These are phyloP conservation scores for Mycothermus thermophilus DNA, from an alignment of 495 filamentous ascomycete genomes.

Conservation along the genomic window DNA sequence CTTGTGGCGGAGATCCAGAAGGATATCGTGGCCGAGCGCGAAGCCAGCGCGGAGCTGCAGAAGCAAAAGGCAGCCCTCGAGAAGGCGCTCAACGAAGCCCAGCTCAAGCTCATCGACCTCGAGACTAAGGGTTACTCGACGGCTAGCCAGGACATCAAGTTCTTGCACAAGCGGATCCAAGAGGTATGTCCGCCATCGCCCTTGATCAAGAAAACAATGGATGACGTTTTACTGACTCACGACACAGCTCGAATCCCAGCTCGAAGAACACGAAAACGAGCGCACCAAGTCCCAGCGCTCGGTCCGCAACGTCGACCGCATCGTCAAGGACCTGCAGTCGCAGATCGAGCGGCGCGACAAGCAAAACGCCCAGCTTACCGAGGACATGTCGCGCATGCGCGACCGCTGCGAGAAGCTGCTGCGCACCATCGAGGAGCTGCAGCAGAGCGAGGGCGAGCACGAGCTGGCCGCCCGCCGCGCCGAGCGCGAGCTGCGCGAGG, in stretches of 20 bases:
- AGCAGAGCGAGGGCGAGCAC: constrained; percentile 65
- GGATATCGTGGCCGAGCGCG: constrained; percentile 82
- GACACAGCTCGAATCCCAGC: constrained; percentile 70
- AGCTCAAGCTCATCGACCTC: constrained; percentile 77
- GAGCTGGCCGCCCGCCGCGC: constrained; percentile 69
- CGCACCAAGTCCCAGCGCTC: constrained; percentile 69
- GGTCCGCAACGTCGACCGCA: constrained; percentile 85
- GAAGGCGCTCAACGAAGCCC: constrained; percentile 81
- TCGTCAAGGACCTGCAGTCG: constrained; percentile 80
- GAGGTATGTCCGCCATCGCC: constrained; percentile 49
- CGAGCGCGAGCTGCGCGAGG: constrained; percentile 81
- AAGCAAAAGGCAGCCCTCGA: constrained; percentile 87
- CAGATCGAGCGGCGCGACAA: constrained; percentile 92
- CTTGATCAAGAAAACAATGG: constrained; percentile 3
- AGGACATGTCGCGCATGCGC: constrained; percentile 68
- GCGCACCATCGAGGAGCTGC: constrained; percentile 82
- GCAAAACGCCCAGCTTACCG: constrained; percentile 58
- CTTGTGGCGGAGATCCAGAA: constrained; percentile 82
- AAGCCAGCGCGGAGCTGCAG: constrained; percentile 67
- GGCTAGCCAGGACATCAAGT: constrained; percentile 87
- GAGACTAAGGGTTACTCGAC: constrained; percentile 95
- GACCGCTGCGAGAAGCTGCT: constrained; percentile 85
- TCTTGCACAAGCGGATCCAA: constrained; percentile 87
- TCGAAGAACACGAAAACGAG: constrained; percentile 71
- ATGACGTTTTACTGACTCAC: constrained; percentile 10